Evolutionary conservation across 2,329 filamentous ascomycete genomes (phyloP).

Genomic region (Aspergillus texensis): DNA sequence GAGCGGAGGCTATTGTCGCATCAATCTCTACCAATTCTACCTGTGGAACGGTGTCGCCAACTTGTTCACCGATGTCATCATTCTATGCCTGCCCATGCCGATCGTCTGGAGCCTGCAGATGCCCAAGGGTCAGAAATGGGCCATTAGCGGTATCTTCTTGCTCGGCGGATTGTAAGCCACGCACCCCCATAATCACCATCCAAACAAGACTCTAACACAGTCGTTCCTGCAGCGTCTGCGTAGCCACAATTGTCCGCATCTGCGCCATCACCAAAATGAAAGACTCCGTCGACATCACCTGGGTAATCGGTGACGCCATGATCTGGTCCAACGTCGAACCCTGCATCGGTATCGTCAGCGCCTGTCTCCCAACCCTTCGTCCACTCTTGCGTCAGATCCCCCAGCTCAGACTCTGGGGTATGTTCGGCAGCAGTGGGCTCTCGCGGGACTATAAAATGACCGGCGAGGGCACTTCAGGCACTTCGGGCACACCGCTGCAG

Average conservation of each 20-base stretch:
- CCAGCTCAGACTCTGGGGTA: background rate
- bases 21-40: slow-evolving; percentile 22
- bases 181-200: background rate
- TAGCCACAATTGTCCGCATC: slow-evolving; percentile 22
- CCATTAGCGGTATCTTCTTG: slow-evolving; percentile 20
- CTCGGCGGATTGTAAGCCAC: slow-evolving; percentile 22
- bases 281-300: slow-evolving; percentile 20
- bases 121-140: slow-evolving; percentile 13
- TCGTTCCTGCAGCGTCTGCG: slow-evolving; percentile 17
- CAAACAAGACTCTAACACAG: background rate
- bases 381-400: slow-evolving; percentile 15
- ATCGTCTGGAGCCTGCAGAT: slow-evolving; percentile 23
- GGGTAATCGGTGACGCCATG: slow-evolving; percentile 22
- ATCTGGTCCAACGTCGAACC: slow-evolving; percentile 28
- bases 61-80: slow-evolving; percentile 20
- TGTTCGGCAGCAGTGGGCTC: background rate
- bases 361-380: slow-evolving; percentile 22
- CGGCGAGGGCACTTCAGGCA: background rate
- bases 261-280: slow-evolving; percentile 20
- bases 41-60: slow-evolving; percentile 21
- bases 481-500: background rate
- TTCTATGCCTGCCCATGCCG: slow-evolving; percentile 21
- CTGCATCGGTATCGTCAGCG: slow-evolving; percentile 26
- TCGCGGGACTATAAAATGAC: background rate
- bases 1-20: slow-evolving; percentile 12